Evolutionary conservation across 306 rosid genomes (phyloP), one percentile per base, ranked within the genome.

Genomic region (Cicer bijugum): DNA sequence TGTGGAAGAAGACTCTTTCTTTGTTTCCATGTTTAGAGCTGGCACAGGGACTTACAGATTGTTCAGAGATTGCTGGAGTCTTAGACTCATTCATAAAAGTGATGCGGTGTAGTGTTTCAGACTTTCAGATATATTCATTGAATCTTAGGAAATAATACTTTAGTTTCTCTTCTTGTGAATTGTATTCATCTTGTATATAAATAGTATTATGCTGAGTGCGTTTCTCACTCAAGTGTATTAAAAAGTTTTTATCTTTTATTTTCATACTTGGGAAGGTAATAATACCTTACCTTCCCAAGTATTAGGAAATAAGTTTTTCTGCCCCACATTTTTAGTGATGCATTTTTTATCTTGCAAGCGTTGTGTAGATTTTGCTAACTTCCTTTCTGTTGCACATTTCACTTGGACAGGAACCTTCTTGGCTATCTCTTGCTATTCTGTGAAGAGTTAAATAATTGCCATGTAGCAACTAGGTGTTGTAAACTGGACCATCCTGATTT

Each of bases 371-470:
- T 62, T 64, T 42, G 9, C 55, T 65, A 67, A 67, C 82, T 67
- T 77, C 65, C 48, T 40, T 73, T 78, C 65, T 61, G 33, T 61
- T 85, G 71, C 71, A 57, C 56, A 55, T 52, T 74, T 78, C 73
- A 77, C 46, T 82, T 55, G 77, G 17, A 78, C 93, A 93, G 98
- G 96, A 93, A 88, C 79, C 81, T 91, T 53, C 92, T 93, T 77
- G 97, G 97, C 76, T 88, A 86, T 85, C 96, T 93, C 72, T 82
- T 89, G 89, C 80, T 93, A 53, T 88, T 85, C 46, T 71, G 79
- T 83, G 81, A 79, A 72, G 96, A 83, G 70, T 73, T 80, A 75
- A 82, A 83, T 75, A 77, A 73, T 74, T 67, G 78, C 73, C 97
- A 93, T 75, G 67, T 78, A 52, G 97, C 94, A 7, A 83, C 81